Evolutionary conservation across 768 basidiomycete species (phyloP), one percentile per base, ranked within the genome.

Genomic region (Lepiota venenata): DNA sequence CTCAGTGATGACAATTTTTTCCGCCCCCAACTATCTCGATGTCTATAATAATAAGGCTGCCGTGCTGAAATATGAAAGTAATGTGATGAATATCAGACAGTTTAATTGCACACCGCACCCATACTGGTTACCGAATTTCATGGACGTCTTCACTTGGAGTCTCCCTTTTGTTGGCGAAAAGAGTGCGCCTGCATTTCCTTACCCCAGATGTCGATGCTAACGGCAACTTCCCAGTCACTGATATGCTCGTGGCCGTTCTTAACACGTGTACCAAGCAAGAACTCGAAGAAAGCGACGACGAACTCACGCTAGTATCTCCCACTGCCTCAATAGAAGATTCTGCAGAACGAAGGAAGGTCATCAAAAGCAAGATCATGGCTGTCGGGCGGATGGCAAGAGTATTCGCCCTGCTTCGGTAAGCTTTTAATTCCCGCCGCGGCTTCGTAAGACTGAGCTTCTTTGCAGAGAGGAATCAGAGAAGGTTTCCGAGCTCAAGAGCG

Each of bases 1-100:
- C 15, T 96, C 94, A 14, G 95, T 99, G 55, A 98, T 99, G 94
- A 98, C 96, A n/a, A 94, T 99, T 64, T 99, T 99, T 74, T 95
- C 92, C 14, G 95, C 95, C 7, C 97, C 97, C 39, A 95, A 98
- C 68, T 98, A 98, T 66, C 87, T 98, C 55, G 97, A 98, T 64
- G 93, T 98, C 16, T 98, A 98, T 72, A 93, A 96, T 72, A 99
- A 99, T 75, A 98, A 98, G 72, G 97, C 95, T 1, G 97, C 97
- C 0, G 95, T 99, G 18, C 83, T 99, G 65, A 98, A 98, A 74
- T 98, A 98, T 65, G 97, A 98, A 73, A 93, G 91, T 69, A 99
- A 99, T 65, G 94, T 96, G 51, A 91, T 98, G 86, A 98, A 97
- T 70, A 98, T 98, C 63, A 84, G 94, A 42, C 96, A 98, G 66